A percentile compares a stretch with the other conserved stretches of the same genome.
These are phyloP conservation scores for Hirschioporus abietinus DNA, from an alignment of 768 basidiomycete genomes.

Conservation along the genomic window DNA sequence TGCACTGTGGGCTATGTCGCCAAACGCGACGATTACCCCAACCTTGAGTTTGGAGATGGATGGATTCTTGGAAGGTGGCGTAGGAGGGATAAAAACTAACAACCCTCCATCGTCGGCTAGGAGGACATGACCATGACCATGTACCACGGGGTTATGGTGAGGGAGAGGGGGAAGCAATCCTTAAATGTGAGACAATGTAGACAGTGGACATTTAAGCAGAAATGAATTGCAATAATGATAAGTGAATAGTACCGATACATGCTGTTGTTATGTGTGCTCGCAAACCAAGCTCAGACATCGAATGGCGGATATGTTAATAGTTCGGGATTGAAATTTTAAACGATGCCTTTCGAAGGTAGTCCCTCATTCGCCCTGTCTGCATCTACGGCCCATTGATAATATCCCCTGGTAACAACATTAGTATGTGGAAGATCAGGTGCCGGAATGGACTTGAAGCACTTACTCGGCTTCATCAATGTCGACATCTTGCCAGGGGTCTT, in stretches of 20 bases:
- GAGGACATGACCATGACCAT: not conserved
- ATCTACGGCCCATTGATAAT: not conserved
- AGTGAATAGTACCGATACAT: not conserved
- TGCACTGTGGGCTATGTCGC: slow-evolving; percentile 64
- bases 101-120: slow-evolving; percentile 36
- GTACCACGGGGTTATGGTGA: no score
- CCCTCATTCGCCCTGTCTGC: not conserved
- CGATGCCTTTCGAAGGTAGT: not conserved
- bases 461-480: not conserved
- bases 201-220: not conserved
- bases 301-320: not conserved
- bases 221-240: not conserved
- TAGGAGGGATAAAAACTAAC: slow-evolving; percentile 48
- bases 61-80: slow-evolving; percentile 57
- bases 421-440: not conserved
- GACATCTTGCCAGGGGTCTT: not conserved
- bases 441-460: not conserved
- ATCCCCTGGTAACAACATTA: not conserved
- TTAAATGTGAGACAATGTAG: not conserved
- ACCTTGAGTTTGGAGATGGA: slow-evolving; percentile 51
- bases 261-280: not conserved
- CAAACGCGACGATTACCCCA: slow-evolving; percentile 41
- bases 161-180: not conserved
- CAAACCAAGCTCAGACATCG: not conserved
- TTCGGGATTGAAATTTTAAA: not conserved